A percentile compares a stretch with the other conserved stretches of the same genome.
Evolutionary conservation across 345 rosid genomes (phyloP).

Genomic region (Citrus unshiu): DNA sequence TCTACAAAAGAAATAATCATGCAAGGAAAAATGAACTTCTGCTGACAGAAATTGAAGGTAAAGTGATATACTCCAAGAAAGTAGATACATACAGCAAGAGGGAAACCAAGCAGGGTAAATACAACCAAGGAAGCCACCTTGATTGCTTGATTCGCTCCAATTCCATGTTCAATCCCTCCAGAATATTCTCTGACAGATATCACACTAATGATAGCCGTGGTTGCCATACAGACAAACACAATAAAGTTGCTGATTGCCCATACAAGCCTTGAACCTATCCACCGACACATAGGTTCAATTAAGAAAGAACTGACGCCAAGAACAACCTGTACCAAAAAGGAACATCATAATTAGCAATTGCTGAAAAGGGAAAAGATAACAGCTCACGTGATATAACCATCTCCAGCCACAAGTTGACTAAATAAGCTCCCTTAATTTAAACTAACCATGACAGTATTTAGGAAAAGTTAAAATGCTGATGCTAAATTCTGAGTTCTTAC

Average conservation of each 20-base stretch:
- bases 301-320: slow-evolving; percentile 91
- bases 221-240: slow-evolving; percentile 86
- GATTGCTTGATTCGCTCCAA: slow-evolving; percentile 57
- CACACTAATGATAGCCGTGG: slow-evolving; percentile 73
- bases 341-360: slow-evolving; percentile 1
- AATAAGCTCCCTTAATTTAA: neutral
- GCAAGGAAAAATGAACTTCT: neutral
- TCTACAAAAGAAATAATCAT: slow-evolving; percentile 43
- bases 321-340: slow-evolving; percentile 54
- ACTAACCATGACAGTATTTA: neutral
- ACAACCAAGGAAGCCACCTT: slow-evolving; percentile 70
- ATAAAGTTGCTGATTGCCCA: slow-evolving; percentile 91
- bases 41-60: neutral
- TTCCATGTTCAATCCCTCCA: slow-evolving; percentile 50
- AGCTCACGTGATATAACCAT: neutral
- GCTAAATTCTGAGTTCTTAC: slow-evolving; percentile 71
- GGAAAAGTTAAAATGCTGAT: slow-evolving; percentile 13
- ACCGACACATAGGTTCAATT: slow-evolving; percentile 86
- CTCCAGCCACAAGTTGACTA: neutral
- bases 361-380: neutral
- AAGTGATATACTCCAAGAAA: neutral
- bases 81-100: slow-evolving; percentile 76
- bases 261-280: slow-evolving; percentile 72
- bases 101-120: slow-evolving; percentile 91
- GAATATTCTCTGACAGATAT: slow-evolving; percentile 53